Base-by-base conservation (phyloP, 2,329 filamentous ascomycete species). In the Tolypocladium pustulatum region DNA sequence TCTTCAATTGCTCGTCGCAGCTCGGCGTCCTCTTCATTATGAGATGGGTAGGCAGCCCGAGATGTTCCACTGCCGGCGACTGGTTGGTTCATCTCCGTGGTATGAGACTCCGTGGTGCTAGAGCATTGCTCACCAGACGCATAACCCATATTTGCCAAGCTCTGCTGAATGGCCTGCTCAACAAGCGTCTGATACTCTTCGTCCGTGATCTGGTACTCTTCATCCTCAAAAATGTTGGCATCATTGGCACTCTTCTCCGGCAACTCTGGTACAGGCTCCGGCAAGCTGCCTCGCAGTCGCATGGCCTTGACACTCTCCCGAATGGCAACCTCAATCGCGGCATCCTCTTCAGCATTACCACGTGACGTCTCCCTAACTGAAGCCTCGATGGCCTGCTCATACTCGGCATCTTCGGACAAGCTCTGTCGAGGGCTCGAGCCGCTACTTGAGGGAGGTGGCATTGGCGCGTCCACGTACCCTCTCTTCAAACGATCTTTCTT, bases 311-410 rank as follows among this genome's bases (percentile, higher is more conserved):
- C 78, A 62, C 87, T 90, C 6, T 88, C 85, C 17, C 88, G 80
- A 56, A 95, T 88, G 1, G 89, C 89, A 25, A 83, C 78, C 67
- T 91, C 90, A 54, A 95, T 79, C 60, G 82, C 77, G 27, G 79
- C 79, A 66, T 94, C 90, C 69, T 94, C 88, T 25, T 83, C 78
- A 0, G 78, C 68, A 62, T 93, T 79, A 13, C 90, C 89, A 1
- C 76, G 79, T 0, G 88, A 91, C 0, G 88, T 91, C 67, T 88
- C 81, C 9, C 76, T 75, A 1, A 94, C 87, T 1, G 87, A 89
- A 13, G 78, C 77, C 57, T 79, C 81, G 59, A 94, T 93, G 1
- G 89, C 89, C 49, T 81, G 76, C 68, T 93, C 89, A 49, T 91
- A 81, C 59, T 88, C 86, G 2, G 79, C 77, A 38, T 83, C 77